Conservation (phyloP, 208 protist genomes). For the Sergeia podlipaevii region DNA sequence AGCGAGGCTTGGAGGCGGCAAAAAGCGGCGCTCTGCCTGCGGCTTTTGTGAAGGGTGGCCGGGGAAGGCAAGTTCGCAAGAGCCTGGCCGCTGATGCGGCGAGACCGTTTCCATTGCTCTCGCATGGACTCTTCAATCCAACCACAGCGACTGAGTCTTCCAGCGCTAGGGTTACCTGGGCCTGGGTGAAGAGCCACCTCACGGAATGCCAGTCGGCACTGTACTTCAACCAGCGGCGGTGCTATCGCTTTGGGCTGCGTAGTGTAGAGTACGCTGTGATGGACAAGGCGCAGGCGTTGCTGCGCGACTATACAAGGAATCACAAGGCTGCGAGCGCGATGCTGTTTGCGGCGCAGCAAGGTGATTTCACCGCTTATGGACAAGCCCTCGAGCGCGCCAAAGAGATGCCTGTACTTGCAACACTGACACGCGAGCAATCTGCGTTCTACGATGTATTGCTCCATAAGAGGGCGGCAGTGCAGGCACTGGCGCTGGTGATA, state of each 20-base stretch:
- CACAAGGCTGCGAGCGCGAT: conserved; percentile 13
- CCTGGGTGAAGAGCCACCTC: conserved; percentile 20
- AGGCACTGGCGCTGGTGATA: conserved; percentile 9
- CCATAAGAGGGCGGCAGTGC: conserved; percentile 5
- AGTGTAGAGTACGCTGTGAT: conserved; percentile 26
- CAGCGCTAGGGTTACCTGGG: conserved; percentile 28
- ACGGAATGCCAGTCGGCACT: conserved; percentile 25
- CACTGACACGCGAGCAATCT: too few species aligned
- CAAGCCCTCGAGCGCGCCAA: conserved; percentile 9
- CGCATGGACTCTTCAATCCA: not conserved
- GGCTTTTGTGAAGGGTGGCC: too few species aligned
- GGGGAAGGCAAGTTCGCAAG: not conserved
- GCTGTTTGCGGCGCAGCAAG: conserved; percentile 2
- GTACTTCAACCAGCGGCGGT: conserved; percentile 47
- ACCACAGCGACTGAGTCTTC: not conserved
- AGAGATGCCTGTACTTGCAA: too few species aligned
- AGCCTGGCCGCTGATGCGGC: not conserved
- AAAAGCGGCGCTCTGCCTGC: not conserved
- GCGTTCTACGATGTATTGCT: conserved; percentile 15
- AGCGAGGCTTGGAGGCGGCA: conserved; percentile 19
- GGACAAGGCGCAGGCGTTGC: conserved; percentile 30
- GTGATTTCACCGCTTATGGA: conserved; percentile 11
- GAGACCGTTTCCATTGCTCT: too few species aligned
- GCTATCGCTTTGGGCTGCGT: conserved; percentile 46
- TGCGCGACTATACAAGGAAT: conserved; percentile 29